A percentile compares a stretch with the other conserved stretches of the same genome.
Evolutionary conservation across 257 asterid genomes (phyloP).

Genomic region (Ophiorrhiza pumila): DNA sequence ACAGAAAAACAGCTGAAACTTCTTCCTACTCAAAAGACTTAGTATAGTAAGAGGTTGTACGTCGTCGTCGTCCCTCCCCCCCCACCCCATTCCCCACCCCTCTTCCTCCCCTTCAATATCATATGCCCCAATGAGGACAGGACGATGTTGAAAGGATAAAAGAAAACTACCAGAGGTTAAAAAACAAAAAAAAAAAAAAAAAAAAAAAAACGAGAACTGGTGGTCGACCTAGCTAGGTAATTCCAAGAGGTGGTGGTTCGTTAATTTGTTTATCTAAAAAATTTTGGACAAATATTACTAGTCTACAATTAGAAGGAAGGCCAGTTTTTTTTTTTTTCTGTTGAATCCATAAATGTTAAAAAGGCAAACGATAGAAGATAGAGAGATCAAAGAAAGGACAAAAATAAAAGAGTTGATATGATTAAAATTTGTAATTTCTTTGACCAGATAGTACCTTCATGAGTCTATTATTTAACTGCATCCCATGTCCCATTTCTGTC

Average conservation of each 20-base stretch:
- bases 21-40: not conserved
- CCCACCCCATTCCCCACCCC: no score
- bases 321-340: not conserved
- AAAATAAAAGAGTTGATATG: not conserved
- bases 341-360: not conserved
- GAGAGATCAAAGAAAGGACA: not conserved
- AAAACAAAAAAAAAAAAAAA: not conserved
- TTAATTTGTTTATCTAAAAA: slow-evolving; percentile 11
- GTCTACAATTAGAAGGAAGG: not conserved
- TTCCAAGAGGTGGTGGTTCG: not conserved
- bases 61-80: slow-evolving; percentile 6
- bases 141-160: not conserved
- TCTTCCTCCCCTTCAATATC: no score
- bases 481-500: slow-evolving; percentile 13
- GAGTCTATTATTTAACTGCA: not conserved
- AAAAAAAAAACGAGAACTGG: not conserved
- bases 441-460: slow-evolving; percentile 10
- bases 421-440: slow-evolving; percentile 13
- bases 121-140: no score
- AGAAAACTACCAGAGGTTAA: not conserved
- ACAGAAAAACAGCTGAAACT: slow-evolving; percentile 25
- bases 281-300: slow-evolving; percentile 6
- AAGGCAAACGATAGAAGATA: not conserved
- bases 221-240: not conserved
- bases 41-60: not conserved